Percentiles rank a stretch among this genome's conserved stretches.
Conservation (phyloP, 805 yeast species). For the Millerago galiae region DNA sequence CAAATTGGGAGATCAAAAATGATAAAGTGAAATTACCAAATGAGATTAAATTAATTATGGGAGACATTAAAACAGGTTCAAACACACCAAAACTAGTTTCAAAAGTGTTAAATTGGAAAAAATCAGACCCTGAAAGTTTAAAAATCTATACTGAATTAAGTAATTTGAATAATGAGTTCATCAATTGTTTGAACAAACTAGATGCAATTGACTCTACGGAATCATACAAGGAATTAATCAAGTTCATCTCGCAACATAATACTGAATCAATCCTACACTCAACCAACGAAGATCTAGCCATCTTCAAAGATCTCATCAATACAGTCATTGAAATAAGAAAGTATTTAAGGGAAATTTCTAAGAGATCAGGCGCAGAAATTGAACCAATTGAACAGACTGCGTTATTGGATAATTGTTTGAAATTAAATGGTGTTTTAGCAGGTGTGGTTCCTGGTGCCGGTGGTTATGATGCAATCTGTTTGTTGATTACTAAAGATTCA, state of each 20-base stretch:
- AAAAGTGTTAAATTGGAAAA: slow-evolving; percentile 64
- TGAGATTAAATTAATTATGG: slow-evolving; percentile 72
- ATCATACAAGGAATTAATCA: slow-evolving; percentile 29
- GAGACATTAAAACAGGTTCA: slow-evolving; percentile 88
- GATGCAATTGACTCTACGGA: slow-evolving; percentile 26
- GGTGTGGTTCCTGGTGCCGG: slow-evolving; percentile 99
- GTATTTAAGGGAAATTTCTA: slow-evolving; percentile 54
- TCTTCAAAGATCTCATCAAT: slow-evolving; percentile 29
- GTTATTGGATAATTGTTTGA: slow-evolving; percentile 52
- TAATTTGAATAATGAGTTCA: slow-evolving; percentile 50
- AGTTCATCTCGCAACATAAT: slow-evolving; percentile 12
- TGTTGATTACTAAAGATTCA: slow-evolving; percentile 50
- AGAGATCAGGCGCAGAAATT: slow-evolving; percentile 70
- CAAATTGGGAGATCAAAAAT: slow-evolving; percentile 58
- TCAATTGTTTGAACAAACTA: slow-evolving; percentile 40
- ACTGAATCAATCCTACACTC: slow-evolving; percentile 6
- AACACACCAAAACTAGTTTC: slow-evolving; percentile 90
- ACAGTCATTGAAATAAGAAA: slow-evolving; percentile 48
- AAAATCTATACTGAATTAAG: slow-evolving; percentile 51
- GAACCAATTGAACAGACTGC: slow-evolving; percentile 77
- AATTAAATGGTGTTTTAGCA: slow-evolving; percentile 71
- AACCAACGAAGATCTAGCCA: slow-evolving; percentile 7
- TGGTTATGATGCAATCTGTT: slow-evolving; percentile 87
- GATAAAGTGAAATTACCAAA: slow-evolving; percentile 59
- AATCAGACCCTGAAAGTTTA: slow-evolving; percentile 42